Percentiles rank a stretch among this genome's conserved stretches.
Conservation (phyloP, 164 flowering plant genomes). For the Umbellularia californica region DNA sequence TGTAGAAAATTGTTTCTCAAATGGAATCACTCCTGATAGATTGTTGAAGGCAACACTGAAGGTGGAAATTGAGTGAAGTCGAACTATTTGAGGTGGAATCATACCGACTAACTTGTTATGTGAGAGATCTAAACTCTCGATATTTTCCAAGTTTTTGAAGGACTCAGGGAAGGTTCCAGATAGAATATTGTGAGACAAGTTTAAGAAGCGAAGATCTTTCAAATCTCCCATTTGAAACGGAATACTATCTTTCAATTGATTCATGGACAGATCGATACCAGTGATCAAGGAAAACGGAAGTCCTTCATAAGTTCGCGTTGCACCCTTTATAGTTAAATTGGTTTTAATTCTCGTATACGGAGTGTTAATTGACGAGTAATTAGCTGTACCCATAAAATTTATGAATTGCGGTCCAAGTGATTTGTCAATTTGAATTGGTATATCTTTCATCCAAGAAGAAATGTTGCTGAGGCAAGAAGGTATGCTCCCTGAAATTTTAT, state of each 20-base stretch:
- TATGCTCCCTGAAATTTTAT: conserved; percentile 1
- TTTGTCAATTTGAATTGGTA: neutral
- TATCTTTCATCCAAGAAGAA: neutral
- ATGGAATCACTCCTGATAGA: neutral
- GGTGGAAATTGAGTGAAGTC: neutral
- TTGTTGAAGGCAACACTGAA: conserved; percentile 6
- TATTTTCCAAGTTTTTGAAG: neutral
- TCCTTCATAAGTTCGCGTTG: neutral
- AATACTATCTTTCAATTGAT: conserved; percentile 5
- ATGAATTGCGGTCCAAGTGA: neutral
- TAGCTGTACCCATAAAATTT: accelerated
- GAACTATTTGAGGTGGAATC: neutral
- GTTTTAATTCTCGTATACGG: neutral
- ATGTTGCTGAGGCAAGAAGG: neutral
- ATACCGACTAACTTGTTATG: neutral
- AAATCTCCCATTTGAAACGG: conserved; percentile 4
- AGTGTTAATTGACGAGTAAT: accelerated
- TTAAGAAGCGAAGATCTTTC: neutral
- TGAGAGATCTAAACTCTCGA: conserved; percentile 10
- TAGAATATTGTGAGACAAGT: conserved; percentile 3
- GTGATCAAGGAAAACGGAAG: neutral
- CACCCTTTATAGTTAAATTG: neutral
- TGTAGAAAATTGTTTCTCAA: neutral
- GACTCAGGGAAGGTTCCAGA: neutral
- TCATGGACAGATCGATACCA: conserved; percentile 7